Conservation (phyloP, 2,329 filamentous ascomycete species). For the Fusarium equiseti region DNA sequence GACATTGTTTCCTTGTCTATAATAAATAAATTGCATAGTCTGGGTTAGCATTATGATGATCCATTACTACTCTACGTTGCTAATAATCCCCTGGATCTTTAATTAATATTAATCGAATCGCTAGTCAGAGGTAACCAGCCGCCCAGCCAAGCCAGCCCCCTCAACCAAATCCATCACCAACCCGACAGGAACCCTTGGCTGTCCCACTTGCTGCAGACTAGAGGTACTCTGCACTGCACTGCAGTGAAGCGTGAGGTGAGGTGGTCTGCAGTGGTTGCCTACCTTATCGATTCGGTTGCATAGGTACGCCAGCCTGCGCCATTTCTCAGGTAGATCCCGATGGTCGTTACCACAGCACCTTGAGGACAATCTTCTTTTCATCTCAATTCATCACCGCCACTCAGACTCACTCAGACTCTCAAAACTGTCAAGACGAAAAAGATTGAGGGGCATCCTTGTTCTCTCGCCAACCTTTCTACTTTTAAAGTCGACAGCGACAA, state of each 20-base stretch:
- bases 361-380: neutral
- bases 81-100: slow-evolving; percentile 12
- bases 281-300: slow-evolving; percentile 18
- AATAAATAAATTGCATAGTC: neutral
- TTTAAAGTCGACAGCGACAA: neutral
- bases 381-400: slow-evolving; percentile 4
- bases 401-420: neutral
- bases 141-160: slow-evolving; percentile 8
- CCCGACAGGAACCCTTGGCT: slow-evolving; percentile 11
- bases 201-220: slow-evolving; percentile 8
- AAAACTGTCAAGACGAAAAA: neutral
- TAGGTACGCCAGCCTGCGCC: slow-evolving; percentile 21
- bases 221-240: neutral
- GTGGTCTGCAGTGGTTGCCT: slow-evolving; percentile 16
- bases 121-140: neutral
- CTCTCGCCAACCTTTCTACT: slow-evolving; percentile 9
- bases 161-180: slow-evolving; percentile 1
- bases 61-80: neutral
- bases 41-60: neutral
- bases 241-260: slow-evolving; percentile 4
- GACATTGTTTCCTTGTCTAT: slow-evolving; percentile 6
- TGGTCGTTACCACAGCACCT: slow-evolving; percentile 12
- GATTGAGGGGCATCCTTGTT: slow-evolving; percentile 9
- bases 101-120: slow-evolving; percentile 23
- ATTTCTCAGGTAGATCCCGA: slow-evolving; percentile 15